Evolutionary conservation across 257 asterid genomes (phyloP).

Genomic region (Phtheirospermum japonicum): DNA sequence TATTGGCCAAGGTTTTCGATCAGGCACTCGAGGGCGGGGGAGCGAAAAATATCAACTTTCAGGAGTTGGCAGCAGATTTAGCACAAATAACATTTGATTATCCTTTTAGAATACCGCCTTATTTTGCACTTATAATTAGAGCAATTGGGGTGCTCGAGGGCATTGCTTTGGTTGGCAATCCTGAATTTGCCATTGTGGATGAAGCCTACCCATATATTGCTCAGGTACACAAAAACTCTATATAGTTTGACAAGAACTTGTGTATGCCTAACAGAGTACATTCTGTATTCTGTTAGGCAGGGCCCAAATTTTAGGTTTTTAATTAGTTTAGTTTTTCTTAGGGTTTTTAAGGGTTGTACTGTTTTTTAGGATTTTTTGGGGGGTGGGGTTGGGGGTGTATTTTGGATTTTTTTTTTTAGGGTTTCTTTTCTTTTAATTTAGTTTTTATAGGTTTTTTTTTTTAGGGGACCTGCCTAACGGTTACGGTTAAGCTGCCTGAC

Average conservation of each 20-base stretch:
- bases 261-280: background rate
- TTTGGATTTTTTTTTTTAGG: too few relatives aligned
- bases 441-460: too few relatives aligned
- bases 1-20: conserved; percentile 96
- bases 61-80: conserved; percentile 95
- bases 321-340: background rate
- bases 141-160: conserved; percentile 99
- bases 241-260: background rate
- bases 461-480: too few relatives aligned
- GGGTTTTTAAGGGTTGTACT: background rate
- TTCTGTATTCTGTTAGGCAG: too few relatives aligned
- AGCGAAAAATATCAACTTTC: conserved; percentile 91
- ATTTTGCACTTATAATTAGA: conserved; percentile 95
- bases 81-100: conserved; percentile 99
- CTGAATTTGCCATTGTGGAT: conserved; percentile 97
- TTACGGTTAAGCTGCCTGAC: too few relatives aligned
- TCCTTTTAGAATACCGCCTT: conserved; percentile 96
- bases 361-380: too few relatives aligned
- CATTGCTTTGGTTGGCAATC: conserved; percentile 95
- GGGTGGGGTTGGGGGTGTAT: too few relatives aligned
- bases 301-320: background rate
- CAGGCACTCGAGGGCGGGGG: conserved; percentile 99
- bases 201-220: conserved; percentile 99
- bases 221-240: conserved; percentile 53
- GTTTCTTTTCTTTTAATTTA: too few relatives aligned